phyloP scores from a whole-genome alignment of 1,284 basidiomycete genomes.

The Ceratobasidium sp. region DNA sequence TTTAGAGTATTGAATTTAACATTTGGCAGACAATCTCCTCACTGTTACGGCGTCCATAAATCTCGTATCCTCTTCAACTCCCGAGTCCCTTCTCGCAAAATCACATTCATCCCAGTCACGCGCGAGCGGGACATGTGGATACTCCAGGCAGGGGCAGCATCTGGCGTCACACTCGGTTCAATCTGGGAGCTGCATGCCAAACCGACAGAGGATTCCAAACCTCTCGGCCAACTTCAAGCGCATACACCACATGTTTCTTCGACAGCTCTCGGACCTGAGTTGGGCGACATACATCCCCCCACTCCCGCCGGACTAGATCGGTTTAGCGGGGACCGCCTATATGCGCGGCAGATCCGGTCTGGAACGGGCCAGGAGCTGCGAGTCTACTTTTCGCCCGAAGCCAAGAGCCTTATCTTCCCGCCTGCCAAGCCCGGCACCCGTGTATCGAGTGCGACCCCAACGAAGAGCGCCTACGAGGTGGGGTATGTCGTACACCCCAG shows the following conservation, averaged over 20 bases:
- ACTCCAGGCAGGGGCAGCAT: constrained; percentile 69
- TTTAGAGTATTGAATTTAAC: background rate
- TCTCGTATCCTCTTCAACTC: constrained; percentile 67
- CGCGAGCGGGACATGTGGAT: constrained; percentile 54
- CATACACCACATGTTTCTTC: constrained; percentile 4
- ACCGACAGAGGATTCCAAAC: constrained; percentile 65
- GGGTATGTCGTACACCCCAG: constrained; percentile 27
- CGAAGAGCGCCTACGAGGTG: constrained; percentile 18
- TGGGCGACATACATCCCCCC: background rate
- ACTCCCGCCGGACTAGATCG: background rate
- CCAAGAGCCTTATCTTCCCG: constrained; percentile 15
- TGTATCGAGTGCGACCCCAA: background rate
- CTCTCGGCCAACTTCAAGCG: constrained; percentile 13
- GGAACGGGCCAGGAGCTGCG: constrained; percentile 31
- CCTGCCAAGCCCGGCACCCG: background rate
- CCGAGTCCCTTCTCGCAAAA: constrained; percentile 66
- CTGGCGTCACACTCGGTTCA: constrained; percentile 69
- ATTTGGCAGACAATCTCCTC: constrained; percentile 61
- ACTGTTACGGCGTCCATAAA: constrained; percentile 65
- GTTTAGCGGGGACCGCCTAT: background rate
- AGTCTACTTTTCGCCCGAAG: constrained; percentile 35
- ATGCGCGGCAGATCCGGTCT: constrained; percentile 31
- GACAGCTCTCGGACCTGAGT: background rate
- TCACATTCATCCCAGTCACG: constrained; percentile 62
- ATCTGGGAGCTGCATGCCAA: constrained; percentile 67